These are phyloP conservation scores for Biscogniauxia mediterranea DNA, from an alignment of 2,329 filamentous ascomycete species.

Conservation along the genomic window DNA sequence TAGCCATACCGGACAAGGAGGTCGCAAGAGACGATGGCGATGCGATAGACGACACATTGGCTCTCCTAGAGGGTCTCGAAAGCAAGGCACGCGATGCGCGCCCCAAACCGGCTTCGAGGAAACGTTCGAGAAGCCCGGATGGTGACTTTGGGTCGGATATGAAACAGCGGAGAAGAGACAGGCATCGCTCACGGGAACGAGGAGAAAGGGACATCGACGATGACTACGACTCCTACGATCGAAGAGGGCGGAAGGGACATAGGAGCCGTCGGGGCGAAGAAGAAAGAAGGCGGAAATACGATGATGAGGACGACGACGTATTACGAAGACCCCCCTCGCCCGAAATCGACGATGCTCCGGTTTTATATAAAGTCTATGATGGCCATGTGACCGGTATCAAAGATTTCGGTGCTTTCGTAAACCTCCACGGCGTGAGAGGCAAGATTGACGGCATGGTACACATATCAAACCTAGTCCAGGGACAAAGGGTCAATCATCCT, in stretches of 20 bases:
- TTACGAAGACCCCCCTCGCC: conserved; percentile 65
- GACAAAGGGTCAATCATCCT: conserved; percentile 85
- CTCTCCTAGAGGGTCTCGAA: conserved; percentile 82
- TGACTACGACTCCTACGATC: conserved; percentile 33
- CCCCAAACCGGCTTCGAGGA: conserved; percentile 45
- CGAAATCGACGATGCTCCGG: conserved; percentile 78
- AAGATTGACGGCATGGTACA: conserved; percentile 94
- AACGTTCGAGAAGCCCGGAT: conserved; percentile 59
- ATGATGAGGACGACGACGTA: conserved; percentile 49
- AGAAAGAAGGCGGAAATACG: conserved; percentile 44
- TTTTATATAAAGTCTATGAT: conserved; percentile 84
- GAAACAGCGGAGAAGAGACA: conserved; percentile 36
- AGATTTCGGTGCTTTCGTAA: conserved; percentile 94
- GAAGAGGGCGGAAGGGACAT: conserved; percentile 40
- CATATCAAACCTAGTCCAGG: conserved; percentile 82
- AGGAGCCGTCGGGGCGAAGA: conserved; percentile 48
- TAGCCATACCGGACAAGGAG: conserved; percentile 80
- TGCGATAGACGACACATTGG: conserved; percentile 89
- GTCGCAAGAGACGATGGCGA: conserved; percentile 47
- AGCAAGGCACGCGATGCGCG: conserved; percentile 52
- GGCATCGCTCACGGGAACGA: conserved; percentile 32
- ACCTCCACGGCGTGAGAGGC: conserved; percentile 79
- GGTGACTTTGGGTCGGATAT: conserved; percentile 40
- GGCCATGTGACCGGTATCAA: conserved; percentile 90
- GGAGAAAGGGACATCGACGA: conserved; percentile 34